Percentiles rank a stretch among this genome's conserved stretches.
Evolutionary conservation across 2,329 filamentous ascomycete genomes (phyloP).

Genomic region (Whalleya microplaca): DNA sequence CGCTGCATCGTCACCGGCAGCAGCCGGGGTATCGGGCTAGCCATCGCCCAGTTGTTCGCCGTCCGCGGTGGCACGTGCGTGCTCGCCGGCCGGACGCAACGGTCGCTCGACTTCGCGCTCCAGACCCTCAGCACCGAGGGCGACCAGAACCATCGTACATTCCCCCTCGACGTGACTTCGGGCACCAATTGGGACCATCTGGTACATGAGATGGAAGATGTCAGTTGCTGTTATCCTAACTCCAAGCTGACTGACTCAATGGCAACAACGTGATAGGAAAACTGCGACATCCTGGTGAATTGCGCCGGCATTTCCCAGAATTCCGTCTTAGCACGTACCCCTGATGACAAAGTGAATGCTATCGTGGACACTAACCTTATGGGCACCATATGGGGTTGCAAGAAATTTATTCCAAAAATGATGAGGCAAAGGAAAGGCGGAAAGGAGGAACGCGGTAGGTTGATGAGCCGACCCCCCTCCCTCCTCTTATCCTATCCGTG

Average conservation of each 20-base stretch:
- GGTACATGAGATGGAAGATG: constrained; percentile 3
- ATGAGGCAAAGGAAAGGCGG: constrained; percentile 42
- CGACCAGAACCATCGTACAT: constrained; percentile 11
- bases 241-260: not conserved
- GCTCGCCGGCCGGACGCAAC: constrained; percentile 61
- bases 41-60: constrained; percentile 70
- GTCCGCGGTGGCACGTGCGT: constrained; percentile 61
- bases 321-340: constrained; percentile 62
- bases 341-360: constrained; percentile 52
- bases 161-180: constrained; percentile 29
- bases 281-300: constrained; percentile 71
- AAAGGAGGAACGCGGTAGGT: too few relatives aligned
- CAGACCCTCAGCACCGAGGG: constrained; percentile 35
- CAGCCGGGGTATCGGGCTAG: constrained; percentile 70
- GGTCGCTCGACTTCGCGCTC: constrained; percentile 47
- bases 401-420: constrained; percentile 53
- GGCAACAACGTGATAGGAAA: constrained; percentile 18
- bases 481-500: not conserved
- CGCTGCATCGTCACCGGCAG: constrained; percentile 69
- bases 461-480: constrained; percentile 22
- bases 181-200: constrained; percentile 24
- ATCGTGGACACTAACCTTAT: constrained; percentile 73
- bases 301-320: constrained; percentile 75
- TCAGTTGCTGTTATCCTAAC: constrained; percentile 8
- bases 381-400: constrained; percentile 66